Evolutionary conservation across 2,329 filamentous ascomycete genomes (phyloP).

Genomic region (Trichophyton schoenleinii): DNA sequence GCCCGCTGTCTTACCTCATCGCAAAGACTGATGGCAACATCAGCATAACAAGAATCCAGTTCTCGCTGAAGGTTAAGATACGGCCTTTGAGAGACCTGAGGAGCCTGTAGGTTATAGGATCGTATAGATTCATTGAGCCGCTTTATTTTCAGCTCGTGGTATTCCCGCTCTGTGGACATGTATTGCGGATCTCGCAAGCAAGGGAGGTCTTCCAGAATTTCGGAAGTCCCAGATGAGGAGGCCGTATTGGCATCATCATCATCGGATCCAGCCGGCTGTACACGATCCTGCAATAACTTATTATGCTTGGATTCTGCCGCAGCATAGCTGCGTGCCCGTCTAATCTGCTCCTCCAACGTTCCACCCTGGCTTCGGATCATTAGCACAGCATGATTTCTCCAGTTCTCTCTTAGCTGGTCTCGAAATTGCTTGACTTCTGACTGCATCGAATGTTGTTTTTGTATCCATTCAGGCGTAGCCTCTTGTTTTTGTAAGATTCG

Average conservation of each 20-base stretch:
- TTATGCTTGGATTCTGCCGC: slow-evolving; percentile 40
- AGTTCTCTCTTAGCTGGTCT: slow-evolving; percentile 61
- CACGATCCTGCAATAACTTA: not conserved
- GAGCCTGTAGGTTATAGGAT: slow-evolving; percentile 91
- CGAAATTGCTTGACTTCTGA: slow-evolving; percentile 60
- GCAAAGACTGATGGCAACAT: slow-evolving; percentile 66
- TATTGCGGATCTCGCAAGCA: slow-evolving; percentile 72
- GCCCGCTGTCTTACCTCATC: slow-evolving; percentile 61
- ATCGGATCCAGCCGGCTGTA: not conserved
- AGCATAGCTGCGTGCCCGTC: slow-evolving; percentile 59
- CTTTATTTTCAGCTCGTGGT: slow-evolving; percentile 62
- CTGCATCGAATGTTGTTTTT: slow-evolving; percentile 86
- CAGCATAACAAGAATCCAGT: slow-evolving; percentile 66
- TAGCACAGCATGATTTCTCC: slow-evolving; percentile 69
- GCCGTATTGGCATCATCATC: slow-evolving; percentile 1
- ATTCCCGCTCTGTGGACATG: slow-evolving; percentile 59
- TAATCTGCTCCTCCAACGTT: slow-evolving; percentile 58
- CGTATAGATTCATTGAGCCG: slow-evolving; percentile 69
- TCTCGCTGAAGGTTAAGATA: slow-evolving; percentile 80
- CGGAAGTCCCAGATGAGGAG: slow-evolving; percentile 8
- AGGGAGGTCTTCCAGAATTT: slow-evolving; percentile 30
- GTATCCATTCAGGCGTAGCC: slow-evolving; percentile 93
- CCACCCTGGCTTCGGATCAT: slow-evolving; percentile 69
- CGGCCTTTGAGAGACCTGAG: slow-evolving; percentile 80
- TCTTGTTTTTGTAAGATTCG: slow-evolving; percentile 96